These are phyloP conservation scores for Entomortierella chlamydospora DNA, from an alignment of 192 early-diverging fungal genomes.

Conservation along the genomic window DNA sequence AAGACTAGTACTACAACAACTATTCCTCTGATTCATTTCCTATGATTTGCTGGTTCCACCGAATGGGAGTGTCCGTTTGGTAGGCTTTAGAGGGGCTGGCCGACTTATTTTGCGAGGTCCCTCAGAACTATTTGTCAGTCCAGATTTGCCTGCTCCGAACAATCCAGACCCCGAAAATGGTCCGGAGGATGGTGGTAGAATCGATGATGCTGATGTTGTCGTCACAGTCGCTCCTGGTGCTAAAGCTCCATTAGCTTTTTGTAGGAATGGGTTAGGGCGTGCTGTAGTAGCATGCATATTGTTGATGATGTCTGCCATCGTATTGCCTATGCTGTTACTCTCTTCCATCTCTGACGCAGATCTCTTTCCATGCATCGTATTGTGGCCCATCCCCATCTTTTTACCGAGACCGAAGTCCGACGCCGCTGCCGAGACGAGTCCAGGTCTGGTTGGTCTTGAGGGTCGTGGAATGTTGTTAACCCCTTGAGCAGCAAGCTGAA, in stretches of 20 bases:
- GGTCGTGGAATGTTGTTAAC: neutral
- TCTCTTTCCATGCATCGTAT: conserved; percentile 9
- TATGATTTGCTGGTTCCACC: conserved; percentile 16
- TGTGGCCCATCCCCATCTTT: neutral
- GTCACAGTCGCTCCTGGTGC: neutral
- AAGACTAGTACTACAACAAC: no score
- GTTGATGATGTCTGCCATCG: conserved; percentile 21
- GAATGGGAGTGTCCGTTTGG: conserved; percentile 6
- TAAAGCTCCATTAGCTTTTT: neutral
- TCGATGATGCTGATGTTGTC: neutral
- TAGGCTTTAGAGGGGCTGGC: conserved; percentile 14
- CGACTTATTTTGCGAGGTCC: conserved; percentile 47
- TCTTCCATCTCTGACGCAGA: conserved; percentile 27
- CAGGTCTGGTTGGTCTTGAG: conserved; percentile 8
- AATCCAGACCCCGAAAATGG: neutral
- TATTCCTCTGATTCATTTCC: no score
- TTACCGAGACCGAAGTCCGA: conserved; percentile 7
- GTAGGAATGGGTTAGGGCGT: neutral
- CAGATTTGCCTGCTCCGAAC: conserved; percentile 42
- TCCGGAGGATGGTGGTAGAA: neutral
- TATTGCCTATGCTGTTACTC: neutral
- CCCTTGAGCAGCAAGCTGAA: neutral
- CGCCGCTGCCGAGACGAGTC: neutral
- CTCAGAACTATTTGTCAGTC: conserved; percentile 21
- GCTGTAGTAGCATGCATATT: neutral